phyloP scores from a whole-genome alignment of 257 asterid species.

The Leptodermis oblonga region DNA sequence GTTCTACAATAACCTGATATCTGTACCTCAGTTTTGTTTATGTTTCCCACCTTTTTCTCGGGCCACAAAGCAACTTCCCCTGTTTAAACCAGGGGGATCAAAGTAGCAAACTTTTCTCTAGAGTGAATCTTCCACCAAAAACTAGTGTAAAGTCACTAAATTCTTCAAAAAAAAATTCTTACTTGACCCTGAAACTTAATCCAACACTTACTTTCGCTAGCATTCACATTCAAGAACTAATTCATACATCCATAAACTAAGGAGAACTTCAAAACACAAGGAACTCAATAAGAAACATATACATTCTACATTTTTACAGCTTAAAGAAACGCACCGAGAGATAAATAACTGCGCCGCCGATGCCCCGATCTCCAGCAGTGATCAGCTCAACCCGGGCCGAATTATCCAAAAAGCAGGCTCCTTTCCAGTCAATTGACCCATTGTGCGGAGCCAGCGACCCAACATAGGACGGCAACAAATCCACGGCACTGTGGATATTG shows the following conservation, averaged over 20 bases:
- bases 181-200: neutral
- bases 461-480: slow-evolving; percentile 78
- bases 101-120: too few relatives aligned
- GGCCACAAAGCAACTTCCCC: too few relatives aligned
- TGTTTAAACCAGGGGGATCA: too few relatives aligned
- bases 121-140: neutral
- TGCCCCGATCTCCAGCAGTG: slow-evolving; percentile 66
- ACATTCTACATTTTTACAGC: neutral
- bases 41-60: neutral
- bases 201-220: neutral
- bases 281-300: neutral
- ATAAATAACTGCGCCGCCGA: slow-evolving; percentile 76
- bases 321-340: slow-evolving; percentile 53
- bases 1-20: neutral
- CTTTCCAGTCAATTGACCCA: slow-evolving; percentile 85
- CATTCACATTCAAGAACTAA: slow-evolving; percentile 8
- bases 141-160: neutral
- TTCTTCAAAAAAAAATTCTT: neutral
- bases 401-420: slow-evolving; percentile 77
- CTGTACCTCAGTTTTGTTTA: neutral
- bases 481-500: slow-evolving; percentile 78
- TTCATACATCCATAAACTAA: neutral
- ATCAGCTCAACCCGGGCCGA: slow-evolving; percentile 68
- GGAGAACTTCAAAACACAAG: neutral
- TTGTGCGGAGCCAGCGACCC: slow-evolving; percentile 89